Evolutionary conservation across 441 rosid genomes (phyloP), one percentile per base, ranked within the genome.

Genomic region (Aleurites moluccanus): DNA sequence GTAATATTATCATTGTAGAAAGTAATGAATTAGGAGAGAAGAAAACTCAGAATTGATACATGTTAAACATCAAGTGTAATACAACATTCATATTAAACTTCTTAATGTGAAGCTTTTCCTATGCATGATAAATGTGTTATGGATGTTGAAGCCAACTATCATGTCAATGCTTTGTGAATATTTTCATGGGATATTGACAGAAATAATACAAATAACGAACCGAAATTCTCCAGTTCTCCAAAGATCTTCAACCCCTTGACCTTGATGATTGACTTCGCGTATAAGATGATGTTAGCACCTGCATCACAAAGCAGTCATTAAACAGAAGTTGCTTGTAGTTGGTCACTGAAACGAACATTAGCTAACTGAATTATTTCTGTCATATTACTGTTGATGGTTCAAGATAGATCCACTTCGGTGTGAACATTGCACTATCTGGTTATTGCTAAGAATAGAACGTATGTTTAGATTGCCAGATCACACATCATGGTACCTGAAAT

Each of bases 221-320:
- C 11, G 42, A 49, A 33, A 0, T 16, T 44, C 18, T n/a, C 56
- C 45, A 10, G 55, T 45, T 55, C 49, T 57, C 16, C 44, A 11
- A 25, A 65, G 27, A 27, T 63, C 16, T 27, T 82, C 47, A 87
- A 64, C 79, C 62, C 81, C 84, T 84, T 73, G 77, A 75, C 80
- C 86, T 75, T 23, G 92, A 86, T 61, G 90, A 75, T 75, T 96
- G 98, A 78, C 93, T 93, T 63, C 92, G 87, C 1, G 93, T 80
- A 77, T 89, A 93, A 55, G 97, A 93, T 27, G 97, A 93, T 68
- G 98, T 88, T 62, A 89, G 82, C 76, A 93, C 97, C 99, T 96
- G 82, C 83, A 86, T 44, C 23, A 64, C 56, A 80, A 80, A 70
- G 67, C n/a, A 15, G 42, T 63, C 45, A 30, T 7, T 18, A 25